Evolutionary conservation across 257 asterid species (phyloP).

Genomic region (Gentiana macrophylla): DNA sequence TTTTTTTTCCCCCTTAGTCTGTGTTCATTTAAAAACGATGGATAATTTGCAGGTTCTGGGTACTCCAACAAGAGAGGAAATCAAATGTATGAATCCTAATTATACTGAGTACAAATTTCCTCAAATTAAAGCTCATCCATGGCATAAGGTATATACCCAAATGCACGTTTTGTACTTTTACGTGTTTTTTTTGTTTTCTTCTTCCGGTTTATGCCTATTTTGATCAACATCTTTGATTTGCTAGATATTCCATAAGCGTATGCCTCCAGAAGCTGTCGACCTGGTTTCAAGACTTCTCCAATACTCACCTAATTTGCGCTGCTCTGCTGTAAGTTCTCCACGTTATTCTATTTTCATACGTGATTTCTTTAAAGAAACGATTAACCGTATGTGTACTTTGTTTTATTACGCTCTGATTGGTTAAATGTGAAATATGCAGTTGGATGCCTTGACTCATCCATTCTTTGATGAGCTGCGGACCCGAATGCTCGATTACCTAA

Average conservation of each 20-base stretch:
- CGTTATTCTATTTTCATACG: too few species aligned
- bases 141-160: constrained; percentile 41
- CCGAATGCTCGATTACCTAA: constrained; percentile 39
- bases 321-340: constrained; percentile 38
- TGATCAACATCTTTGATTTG: background rate
- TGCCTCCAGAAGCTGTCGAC: constrained; percentile 65
- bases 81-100: constrained; percentile 59
- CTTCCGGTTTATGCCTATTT: background rate
- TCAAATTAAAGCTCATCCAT: constrained; percentile 58
- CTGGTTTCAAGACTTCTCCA: constrained; percentile 51
- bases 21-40: background rate
- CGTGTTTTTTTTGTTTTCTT: background rate
- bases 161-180: background rate
- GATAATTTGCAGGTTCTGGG: constrained; percentile 39
- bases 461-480: constrained; percentile 55
- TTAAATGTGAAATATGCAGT: constrained; percentile 15
- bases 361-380: too few species aligned
- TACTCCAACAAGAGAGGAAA: constrained; percentile 58
- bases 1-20: background rate
- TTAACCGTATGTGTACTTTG: too few species aligned
- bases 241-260: constrained; percentile 49
- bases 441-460: constrained; percentile 43
- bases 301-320: constrained; percentile 51
- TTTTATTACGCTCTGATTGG: background rate
- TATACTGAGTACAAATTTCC: constrained; percentile 52